Evolutionary conservation across 1,284 basidiomycete species (phyloP), one percentile per base, ranked within the genome.

Genomic region (Malassezia obtusa): DNA sequence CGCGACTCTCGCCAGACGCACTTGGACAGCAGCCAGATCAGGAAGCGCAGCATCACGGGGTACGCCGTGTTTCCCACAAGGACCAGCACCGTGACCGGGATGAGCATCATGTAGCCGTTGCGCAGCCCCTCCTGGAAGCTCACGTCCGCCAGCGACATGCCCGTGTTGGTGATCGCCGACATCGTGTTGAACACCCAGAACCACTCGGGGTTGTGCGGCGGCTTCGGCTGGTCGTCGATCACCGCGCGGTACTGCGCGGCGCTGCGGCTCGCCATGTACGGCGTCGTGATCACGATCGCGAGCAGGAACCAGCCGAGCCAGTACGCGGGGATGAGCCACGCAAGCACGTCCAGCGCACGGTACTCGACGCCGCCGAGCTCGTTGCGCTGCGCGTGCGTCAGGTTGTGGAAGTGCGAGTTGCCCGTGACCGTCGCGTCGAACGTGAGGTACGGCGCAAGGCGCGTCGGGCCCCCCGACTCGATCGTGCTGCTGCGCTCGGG

Each of bases 331-430:
- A 70, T 57, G 21, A 75, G 56, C 52, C 65, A 67, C 36, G 88
- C 77, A 37, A 92, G 74, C 3, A 85, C 79, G 55, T 84, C 84
- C 50, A 94, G 76, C 1, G 86, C 89, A n/a, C 89, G 81, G 68
- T 89, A 96, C 74, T 98, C 92, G 14, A 94, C 86, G 6, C 91
- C 91, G 10, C 90, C 90, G 5, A 96, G 78, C 75, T 95, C 89
- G 59, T 94, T 86, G 62, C 88, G 78, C 67, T 96, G 85, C 50
- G 89, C 86, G 28, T 82, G 80, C 0, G 84, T 87, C 48, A 95
- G 76, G 39, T 81, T 78, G 45, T 83, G 81, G 71, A 98, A 96
- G n/a, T 80, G 78, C 22, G 88, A 92, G 73, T 96, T 96, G 47
- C 85, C 63, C 15, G 63, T 56, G 17, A 72, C 66, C 15, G 58